A percentile compares a stretch with the other conserved stretches of the same genome.
These are phyloP conservation scores for Phallus indusiatus DNA, from an alignment of 768 basidiomycete genomes.

Conservation along the genomic window DNA sequence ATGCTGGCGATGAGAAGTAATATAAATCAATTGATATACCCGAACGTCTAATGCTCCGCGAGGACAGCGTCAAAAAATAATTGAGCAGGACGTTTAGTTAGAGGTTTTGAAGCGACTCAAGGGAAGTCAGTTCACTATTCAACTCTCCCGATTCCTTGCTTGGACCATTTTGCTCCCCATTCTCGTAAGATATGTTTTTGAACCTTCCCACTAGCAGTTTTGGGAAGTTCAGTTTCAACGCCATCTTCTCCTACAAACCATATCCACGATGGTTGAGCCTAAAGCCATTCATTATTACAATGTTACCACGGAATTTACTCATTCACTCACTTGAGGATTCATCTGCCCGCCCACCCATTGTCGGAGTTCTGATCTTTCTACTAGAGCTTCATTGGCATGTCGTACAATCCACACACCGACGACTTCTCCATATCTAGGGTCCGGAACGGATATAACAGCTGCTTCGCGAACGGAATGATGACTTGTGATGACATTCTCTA, in stretches of 20 bases:
- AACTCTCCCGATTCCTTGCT: conserved; percentile 5
- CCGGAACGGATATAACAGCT: conserved; percentile 64
- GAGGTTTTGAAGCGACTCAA: too few relatives aligned
- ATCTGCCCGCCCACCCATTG: conserved; percentile 44
- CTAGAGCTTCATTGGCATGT: conserved; percentile 9
- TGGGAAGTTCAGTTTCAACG: conserved; percentile 50
- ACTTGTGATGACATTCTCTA: conserved; percentile 62
- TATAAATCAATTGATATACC: too few relatives aligned
- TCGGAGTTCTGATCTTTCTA: conserved; percentile 43
- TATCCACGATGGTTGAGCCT: conserved; percentile 77
- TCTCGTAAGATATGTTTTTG: conserved; percentile 69
- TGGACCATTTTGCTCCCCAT: conserved; percentile 31
- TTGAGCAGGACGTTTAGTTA: too few relatives aligned
- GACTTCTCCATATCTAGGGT: conserved; percentile 61
- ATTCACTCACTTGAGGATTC: conserved; percentile 66
- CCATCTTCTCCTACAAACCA: conserved; percentile 74
- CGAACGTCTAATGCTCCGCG: too few relatives aligned
- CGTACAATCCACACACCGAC: conserved; percentile 73
- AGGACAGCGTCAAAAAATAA: too few relatives aligned
- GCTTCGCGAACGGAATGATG: conserved; percentile 57
- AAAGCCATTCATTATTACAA: not conserved
- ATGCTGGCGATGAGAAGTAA: too few relatives aligned
- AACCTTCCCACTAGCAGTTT: conserved; percentile 83
- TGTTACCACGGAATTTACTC: not conserved
- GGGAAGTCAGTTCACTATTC: too few relatives aligned